phyloP scores from a whole-genome alignment of 2,329 filamentous ascomycete genomes.

The Rutstroemia sp. region DNA sequence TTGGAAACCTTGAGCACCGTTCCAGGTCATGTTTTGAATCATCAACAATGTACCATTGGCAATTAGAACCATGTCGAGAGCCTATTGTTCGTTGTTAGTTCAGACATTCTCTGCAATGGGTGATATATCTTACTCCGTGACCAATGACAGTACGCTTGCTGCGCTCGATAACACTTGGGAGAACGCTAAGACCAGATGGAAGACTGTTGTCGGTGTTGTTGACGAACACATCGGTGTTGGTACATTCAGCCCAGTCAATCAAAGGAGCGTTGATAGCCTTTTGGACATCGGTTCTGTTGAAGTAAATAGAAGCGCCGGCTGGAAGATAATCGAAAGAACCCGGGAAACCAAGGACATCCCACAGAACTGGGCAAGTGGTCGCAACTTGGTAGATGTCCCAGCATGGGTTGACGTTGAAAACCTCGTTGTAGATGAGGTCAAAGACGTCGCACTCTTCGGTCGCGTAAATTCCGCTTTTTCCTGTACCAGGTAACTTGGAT shows the following conservation, averaged over 20 bases:
- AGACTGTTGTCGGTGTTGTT: slow-evolving; percentile 43
- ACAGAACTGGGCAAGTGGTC: slow-evolving; percentile 62
- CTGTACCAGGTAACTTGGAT: slow-evolving; percentile 35
- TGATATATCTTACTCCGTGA: slow-evolving; percentile 46
- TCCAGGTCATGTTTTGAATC: slow-evolving; percentile 65
- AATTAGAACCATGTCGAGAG: slow-evolving; percentile 47
- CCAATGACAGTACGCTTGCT: slow-evolving; percentile 67
- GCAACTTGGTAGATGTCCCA: slow-evolving; percentile 71
- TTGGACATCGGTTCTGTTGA: slow-evolving; percentile 54
- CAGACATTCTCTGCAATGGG: slow-evolving; percentile 30
- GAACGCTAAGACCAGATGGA: slow-evolving; percentile 47
- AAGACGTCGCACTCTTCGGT: slow-evolving; percentile 49
- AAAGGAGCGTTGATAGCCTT: slow-evolving; percentile 60
- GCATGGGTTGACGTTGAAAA: slow-evolving; percentile 60
- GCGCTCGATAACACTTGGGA: slow-evolving; percentile 66
- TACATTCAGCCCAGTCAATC: slow-evolving; percentile 49
- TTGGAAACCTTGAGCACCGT: slow-evolving; percentile 51
- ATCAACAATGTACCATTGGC: slow-evolving; percentile 51
- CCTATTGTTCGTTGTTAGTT: slow-evolving; percentile 21
- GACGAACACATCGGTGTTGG: slow-evolving; percentile 37
- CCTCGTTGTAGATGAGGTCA: slow-evolving; percentile 46
- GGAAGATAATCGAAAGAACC: slow-evolving; percentile 58
- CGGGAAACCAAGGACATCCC: slow-evolving; percentile 59
- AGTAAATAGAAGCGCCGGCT: slow-evolving; percentile 52
- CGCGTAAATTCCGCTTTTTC: slow-evolving; percentile 30